Conservation (phyloP, 306 rosid species). For the Cucumis melo region DNA sequence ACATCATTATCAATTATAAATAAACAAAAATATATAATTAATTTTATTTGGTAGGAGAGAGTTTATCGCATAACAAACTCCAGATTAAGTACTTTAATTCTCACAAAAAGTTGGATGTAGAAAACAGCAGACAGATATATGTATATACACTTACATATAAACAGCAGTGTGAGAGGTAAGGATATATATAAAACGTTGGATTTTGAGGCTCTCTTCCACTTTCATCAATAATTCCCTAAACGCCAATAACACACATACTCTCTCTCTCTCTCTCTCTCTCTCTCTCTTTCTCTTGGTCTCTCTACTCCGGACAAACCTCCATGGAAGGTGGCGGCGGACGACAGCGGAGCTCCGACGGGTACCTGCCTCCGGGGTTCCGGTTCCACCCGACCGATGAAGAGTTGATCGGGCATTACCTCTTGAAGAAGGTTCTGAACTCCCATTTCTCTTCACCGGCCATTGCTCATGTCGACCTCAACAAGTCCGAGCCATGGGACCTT, state of each 20-base stretch:
- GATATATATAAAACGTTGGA: no score
- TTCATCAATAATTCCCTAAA: background rate
- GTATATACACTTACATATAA: no score
- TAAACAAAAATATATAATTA: no score
- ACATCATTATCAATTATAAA: no score
- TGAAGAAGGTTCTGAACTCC: constrained; percentile 44
- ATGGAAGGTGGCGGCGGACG: background rate
- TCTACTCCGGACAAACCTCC: background rate
- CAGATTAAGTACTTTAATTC: no score
- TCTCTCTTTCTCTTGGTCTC: background rate
- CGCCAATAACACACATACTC: background rate
- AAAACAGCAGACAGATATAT: no score
- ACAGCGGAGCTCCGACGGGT: constrained; percentile 9
- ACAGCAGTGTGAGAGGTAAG: no score
- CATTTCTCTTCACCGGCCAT: constrained; percentile 47
- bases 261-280: background rate
- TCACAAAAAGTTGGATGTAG: no score
- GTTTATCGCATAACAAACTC: no score
- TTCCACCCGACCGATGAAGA: constrained; percentile 70
- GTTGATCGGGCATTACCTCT: constrained; percentile 45
- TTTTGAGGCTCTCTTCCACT: background rate
- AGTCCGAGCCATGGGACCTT: constrained; percentile 66
- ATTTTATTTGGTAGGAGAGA: no score
- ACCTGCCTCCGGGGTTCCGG: constrained; percentile 54
- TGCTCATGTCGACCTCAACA: constrained; percentile 65